These are phyloP conservation scores for Artemisia argyi DNA, from an alignment of 129 eudicot species.

Conservation along the genomic window DNA sequence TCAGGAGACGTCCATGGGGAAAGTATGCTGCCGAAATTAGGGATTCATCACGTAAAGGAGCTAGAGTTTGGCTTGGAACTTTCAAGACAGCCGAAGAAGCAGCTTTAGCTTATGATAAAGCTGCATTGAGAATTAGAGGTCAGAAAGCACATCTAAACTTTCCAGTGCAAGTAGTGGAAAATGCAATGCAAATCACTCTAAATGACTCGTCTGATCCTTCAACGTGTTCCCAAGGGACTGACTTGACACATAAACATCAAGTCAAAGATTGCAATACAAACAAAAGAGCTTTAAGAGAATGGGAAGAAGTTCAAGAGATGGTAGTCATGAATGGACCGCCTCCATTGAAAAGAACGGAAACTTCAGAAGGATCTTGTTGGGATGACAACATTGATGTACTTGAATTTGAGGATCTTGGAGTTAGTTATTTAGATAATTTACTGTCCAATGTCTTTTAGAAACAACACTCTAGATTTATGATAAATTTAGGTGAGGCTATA, in stretches of 20 bases:
- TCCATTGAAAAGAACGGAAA: conserved; percentile 40
- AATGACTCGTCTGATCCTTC: conserved; percentile 13
- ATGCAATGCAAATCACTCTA: conserved; percentile 26
- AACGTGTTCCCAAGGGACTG: background rate
- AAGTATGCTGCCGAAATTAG: conserved; percentile 91
- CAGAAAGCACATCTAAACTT: conserved; percentile 64
- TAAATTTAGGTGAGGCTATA: background rate
- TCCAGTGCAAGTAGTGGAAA: conserved; percentile 43
- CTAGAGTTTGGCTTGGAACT: conserved; percentile 84
- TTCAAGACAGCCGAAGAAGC: conserved; percentile 82
- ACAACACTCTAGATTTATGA: conserved; percentile 1
- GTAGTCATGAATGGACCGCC: conserved; percentile 30
- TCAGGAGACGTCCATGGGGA: conserved; percentile 90
- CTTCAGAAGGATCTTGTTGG: conserved; percentile 29
- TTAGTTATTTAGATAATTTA: conserved; percentile 54
- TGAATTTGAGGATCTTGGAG: conserved; percentile 69
- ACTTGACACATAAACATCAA: conserved; percentile 2
- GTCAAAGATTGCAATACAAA: conserved; percentile 14
- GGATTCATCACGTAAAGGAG: conserved; percentile 70
- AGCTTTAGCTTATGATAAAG: conserved; percentile 87
- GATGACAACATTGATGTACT: conserved; percentile 26
- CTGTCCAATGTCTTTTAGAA: conserved; percentile 27
- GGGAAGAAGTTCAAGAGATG: conserved; percentile 33
- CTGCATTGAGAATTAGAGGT: conserved; percentile 80
- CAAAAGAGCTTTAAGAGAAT: conserved; percentile 43